phyloP scores from a whole-genome alignment of 495 filamentous ascomycete genomes.

The Filosporella fistucella region DNA sequence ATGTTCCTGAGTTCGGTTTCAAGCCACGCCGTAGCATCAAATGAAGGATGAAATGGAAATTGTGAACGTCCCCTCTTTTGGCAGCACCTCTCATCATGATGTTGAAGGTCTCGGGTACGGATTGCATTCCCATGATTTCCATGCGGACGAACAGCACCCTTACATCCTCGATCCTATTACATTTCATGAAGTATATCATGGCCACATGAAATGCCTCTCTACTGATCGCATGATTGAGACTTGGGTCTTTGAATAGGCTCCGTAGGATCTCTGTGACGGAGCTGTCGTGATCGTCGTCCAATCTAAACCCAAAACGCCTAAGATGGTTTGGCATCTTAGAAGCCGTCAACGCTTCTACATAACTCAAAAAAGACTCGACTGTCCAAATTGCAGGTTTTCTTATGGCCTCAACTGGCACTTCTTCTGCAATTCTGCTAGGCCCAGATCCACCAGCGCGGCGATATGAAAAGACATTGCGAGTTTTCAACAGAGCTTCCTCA shows the following conservation, averaged over 20 bases:
- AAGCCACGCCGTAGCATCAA: constrained; percentile 15
- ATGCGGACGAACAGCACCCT: constrained; percentile 14
- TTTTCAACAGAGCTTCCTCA: neutral
- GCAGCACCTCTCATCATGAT: constrained; percentile 18
- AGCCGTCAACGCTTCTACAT: constrained; percentile 7
- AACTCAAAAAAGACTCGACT: constrained; percentile 7
- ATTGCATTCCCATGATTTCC: constrained; percentile 5
- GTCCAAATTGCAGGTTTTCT: constrained; percentile 14
- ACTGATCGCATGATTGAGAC: constrained; percentile 8
- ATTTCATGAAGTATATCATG: constrained; percentile 13
- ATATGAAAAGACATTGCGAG: neutral
- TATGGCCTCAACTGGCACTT: neutral
- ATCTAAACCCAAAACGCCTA: neutral
- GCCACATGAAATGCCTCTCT: constrained; percentile 14
- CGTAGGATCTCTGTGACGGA: constrained; percentile 2
- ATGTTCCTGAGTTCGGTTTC: constrained; percentile 15
- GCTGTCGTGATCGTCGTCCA: neutral
- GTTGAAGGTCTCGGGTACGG: constrained; percentile 17
- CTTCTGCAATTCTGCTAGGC: no score
- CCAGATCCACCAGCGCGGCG: no score
- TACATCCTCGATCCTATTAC: constrained; percentile 8
- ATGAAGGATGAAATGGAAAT: constrained; percentile 19
- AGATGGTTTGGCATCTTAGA: constrained; percentile 13
- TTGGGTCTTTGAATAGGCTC: constrained; percentile 11
- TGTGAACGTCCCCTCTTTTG: constrained; percentile 13